Evolutionary conservation across 2,329 filamentous ascomycete genomes (phyloP).

Genomic region (Fusarium euwallaceae): DNA sequence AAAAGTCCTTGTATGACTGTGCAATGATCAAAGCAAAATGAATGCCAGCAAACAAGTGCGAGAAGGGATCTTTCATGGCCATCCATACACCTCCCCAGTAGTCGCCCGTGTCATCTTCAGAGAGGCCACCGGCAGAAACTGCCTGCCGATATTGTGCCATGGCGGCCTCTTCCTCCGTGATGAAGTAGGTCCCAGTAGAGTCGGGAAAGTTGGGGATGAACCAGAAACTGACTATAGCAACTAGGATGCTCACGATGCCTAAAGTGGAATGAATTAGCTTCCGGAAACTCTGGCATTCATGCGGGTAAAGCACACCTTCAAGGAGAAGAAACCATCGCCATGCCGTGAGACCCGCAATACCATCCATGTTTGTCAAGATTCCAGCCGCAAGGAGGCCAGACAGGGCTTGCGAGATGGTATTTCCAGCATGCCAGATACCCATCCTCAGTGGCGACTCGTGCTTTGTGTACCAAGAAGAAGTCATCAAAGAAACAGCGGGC

Average conservation of each 20-base stretch:
- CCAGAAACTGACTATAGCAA: constrained; percentile 50
- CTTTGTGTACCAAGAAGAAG: constrained; percentile 62
- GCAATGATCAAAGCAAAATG: constrained; percentile 61
- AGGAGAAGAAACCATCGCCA: constrained; percentile 61
- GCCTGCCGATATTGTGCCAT: constrained; percentile 55
- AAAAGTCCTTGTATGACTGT: constrained; percentile 58
- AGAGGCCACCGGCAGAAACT: constrained; percentile 52
- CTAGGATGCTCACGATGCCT: constrained; percentile 50
- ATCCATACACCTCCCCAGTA: constrained; percentile 54
- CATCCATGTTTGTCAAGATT: constrained; percentile 59
- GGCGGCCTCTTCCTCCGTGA: constrained; percentile 54
- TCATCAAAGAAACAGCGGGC: constrained; percentile 59
- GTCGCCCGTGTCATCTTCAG: constrained; percentile 55
- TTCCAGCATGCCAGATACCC: constrained; percentile 61
- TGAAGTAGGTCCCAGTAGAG: constrained; percentile 49
- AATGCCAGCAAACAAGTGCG: constrained; percentile 54
- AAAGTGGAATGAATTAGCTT: background rate
- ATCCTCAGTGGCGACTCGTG: constrained; percentile 58
- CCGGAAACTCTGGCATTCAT: fast-evolving
- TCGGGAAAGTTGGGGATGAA: constrained; percentile 55
- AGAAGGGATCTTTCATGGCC: constrained; percentile 53
- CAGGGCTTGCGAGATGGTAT: constrained; percentile 59
- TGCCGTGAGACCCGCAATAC: constrained; percentile 48
- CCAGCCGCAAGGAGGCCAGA: constrained; percentile 59
- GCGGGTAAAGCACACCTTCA: constrained; percentile 36